Evolutionary conservation across 2,329 filamentous ascomycete genomes (phyloP).

Genomic region (Plectosphaerella sp.): DNA sequence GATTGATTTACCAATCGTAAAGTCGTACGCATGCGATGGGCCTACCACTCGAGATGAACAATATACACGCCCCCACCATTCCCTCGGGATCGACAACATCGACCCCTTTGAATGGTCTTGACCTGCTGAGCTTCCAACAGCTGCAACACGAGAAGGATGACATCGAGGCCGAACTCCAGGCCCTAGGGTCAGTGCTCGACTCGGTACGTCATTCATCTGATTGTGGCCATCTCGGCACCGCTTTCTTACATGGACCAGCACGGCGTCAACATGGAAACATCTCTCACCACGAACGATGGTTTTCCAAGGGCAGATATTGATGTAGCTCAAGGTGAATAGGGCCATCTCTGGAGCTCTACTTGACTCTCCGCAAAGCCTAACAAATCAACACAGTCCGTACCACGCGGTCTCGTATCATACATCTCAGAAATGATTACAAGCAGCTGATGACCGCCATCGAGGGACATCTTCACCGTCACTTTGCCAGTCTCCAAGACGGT

Average conservation of each 20-base stretch:
- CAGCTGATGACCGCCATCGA: constrained; percentile 80
- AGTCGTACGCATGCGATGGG: constrained; percentile 1
- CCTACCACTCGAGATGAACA: constrained; percentile 41
- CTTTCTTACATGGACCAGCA: constrained; percentile 51
- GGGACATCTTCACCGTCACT: constrained; percentile 81
- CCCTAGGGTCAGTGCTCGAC: constrained; percentile 79
- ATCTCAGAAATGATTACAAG: constrained; percentile 90
- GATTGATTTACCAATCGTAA: too few relatives aligned
- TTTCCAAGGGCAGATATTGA: constrained; percentile 93
- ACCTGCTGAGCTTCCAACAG: constrained; percentile 68
- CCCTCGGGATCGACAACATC: constrained; percentile 71
- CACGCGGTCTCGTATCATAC: constrained; percentile 85
- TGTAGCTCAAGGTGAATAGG: constrained; percentile 75
- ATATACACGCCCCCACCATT: constrained; percentile 54
- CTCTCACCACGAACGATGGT: constrained; percentile 81
- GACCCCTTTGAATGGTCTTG: constrained; percentile 54
- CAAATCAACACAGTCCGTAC: constrained; percentile 64
- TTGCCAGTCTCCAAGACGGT: constrained; percentile 50
- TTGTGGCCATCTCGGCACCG: not conserved
- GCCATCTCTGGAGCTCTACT: not conserved
- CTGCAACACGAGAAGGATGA: constrained; percentile 80
- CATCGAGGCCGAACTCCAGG: constrained; percentile 81
- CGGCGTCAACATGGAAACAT: constrained; percentile 87
- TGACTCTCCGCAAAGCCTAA: constrained; percentile 6
- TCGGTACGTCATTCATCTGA: constrained; percentile 54